Conservation (phyloP, 805 yeast species). For the Scheffersomyces ergatensis region DNA sequence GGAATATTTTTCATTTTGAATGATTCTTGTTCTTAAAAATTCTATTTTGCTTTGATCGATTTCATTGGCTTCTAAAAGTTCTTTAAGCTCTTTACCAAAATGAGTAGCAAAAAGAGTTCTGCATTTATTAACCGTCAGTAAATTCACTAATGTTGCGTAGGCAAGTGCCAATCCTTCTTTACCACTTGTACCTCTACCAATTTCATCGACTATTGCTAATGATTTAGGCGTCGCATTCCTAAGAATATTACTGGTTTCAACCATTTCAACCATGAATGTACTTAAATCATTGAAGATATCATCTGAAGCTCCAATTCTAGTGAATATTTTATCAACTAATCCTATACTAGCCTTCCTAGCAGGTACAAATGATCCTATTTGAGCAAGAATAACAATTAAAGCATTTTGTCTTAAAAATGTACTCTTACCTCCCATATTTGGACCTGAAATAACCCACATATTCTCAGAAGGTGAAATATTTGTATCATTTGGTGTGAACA, state of each 20-base stretch:
- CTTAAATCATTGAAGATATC: constrained; percentile 73
- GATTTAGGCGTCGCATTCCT: constrained; percentile 54
- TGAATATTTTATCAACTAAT: constrained; percentile 71
- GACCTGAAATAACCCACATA: constrained; percentile 72
- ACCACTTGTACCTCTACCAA: constrained; percentile 86
- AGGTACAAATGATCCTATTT: constrained; percentile 73
- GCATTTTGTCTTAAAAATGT: constrained; percentile 77
- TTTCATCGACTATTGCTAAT: constrained; percentile 68
- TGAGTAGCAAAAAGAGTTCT: constrained; percentile 89
- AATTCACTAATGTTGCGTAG: constrained; percentile 63
- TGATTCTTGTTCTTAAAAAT: constrained; percentile 26
- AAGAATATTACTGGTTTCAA: constrained; percentile 63
- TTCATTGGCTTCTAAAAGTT: constrained; percentile 29
- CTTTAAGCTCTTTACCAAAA: constrained; percentile 47
- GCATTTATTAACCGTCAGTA: constrained; percentile 55
- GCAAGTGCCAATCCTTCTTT: constrained; percentile 85
- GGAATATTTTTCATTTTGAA: not conserved
- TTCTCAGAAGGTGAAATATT: constrained; percentile 1
- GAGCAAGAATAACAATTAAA: constrained; percentile 65
- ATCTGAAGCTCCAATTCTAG: constrained; percentile 87
- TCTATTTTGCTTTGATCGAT: constrained; percentile 23
- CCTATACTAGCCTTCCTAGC: constrained; percentile 60
- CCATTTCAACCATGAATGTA: constrained; percentile 83
- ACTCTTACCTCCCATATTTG: constrained; percentile 88
- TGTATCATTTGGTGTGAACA: constrained; percentile 46